Base-by-base conservation (phyloP, 768 basidiomycete genomes). In the Baorangia bicolor region DNA sequence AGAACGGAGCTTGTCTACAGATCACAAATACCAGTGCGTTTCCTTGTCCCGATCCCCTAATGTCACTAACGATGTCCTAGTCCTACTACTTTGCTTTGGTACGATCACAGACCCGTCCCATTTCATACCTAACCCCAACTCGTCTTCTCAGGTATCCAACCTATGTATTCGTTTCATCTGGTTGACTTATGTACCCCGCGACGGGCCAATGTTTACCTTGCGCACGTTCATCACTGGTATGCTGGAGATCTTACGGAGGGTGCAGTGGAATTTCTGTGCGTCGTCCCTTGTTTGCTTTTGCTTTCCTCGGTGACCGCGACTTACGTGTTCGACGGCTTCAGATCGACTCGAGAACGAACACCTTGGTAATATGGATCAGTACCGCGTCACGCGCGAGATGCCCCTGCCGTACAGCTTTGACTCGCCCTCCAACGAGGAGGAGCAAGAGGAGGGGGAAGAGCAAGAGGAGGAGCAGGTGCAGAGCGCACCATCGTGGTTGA, bases 341-440 rank as follows among this genome's bases (percentile, higher is more conserved):
- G 87, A 83, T 68, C 88, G 90, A 60, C 74, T 92, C 40, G 90
- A 94, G 69, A 94, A 91, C 72, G 94, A 96, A 74, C 94, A 96
- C 58, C 76, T 94, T n/a, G 92, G 93, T 78, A 95, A 94, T 69
- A 84, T 92, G 71, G 94, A 95, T 81, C 92, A 94, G 63, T 96
- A 94, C 68, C 89, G 92, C 20, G 86, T 90, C 28, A 93, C 90
- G 1, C 79, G 87, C 30, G 92, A 97, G 64, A 86, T 94, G 8
- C 90, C 91, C 0, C 71, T 95, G 31, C 92, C 91, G 2, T 95
- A 94, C 70, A 73, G 74, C 3, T 75, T 85, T 49, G 82, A 86
- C 49, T 57, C 61, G 28, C 69, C 76, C 42, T 79, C 83, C 43
- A 70, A 74, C 27, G 78, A 78, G 20, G 79, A 81, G 8, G 80